Percentiles rank a stretch among this genome's conserved stretches.
Conservation (phyloP, 805 yeast species). For the Yamadazyma olivae region DNA sequence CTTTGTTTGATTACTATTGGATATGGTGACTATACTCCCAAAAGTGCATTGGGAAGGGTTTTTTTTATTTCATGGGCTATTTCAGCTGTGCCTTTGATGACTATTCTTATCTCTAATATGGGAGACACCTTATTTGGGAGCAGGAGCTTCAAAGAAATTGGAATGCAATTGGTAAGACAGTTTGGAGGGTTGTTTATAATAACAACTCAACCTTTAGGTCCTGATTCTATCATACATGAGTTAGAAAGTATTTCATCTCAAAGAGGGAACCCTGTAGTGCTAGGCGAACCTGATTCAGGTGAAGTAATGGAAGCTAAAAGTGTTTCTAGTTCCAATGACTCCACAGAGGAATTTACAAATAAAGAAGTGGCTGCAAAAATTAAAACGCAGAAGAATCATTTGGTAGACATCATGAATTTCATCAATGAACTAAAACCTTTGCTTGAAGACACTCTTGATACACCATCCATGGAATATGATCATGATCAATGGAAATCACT, state of each 20-base stretch:
- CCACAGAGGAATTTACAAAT: constrained; percentile 2
- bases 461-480: constrained; percentile 41
- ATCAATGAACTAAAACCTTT: constrained; percentile 29
- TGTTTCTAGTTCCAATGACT: neutral
- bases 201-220: constrained; percentile 1
- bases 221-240: constrained; percentile 1
- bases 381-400: constrained; percentile 7
- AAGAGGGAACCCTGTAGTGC: neutral
- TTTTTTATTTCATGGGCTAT: constrained; percentile 81
- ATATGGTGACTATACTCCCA: constrained; percentile 74
- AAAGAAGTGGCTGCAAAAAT: constrained; percentile 2
- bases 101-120: constrained; percentile 67
- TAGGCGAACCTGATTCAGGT: neutral
- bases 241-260: constrained; percentile 1
- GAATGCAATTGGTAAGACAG: constrained; percentile 8
- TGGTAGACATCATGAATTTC: constrained; percentile 22
- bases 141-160: constrained; percentile 7
- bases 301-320: neutral
- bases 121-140: constrained; percentile 55
- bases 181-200: constrained; percentile 3
- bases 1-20: constrained; percentile 79
- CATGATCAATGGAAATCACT: constrained; percentile 50
- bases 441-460: constrained; percentile 32
- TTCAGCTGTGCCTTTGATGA: constrained; percentile 84
- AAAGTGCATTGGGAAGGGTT: constrained; percentile 60